These are phyloP conservation scores for Rosa rugosa DNA, from an alignment of 306 rosid genomes.

Conservation along the genomic window DNA sequence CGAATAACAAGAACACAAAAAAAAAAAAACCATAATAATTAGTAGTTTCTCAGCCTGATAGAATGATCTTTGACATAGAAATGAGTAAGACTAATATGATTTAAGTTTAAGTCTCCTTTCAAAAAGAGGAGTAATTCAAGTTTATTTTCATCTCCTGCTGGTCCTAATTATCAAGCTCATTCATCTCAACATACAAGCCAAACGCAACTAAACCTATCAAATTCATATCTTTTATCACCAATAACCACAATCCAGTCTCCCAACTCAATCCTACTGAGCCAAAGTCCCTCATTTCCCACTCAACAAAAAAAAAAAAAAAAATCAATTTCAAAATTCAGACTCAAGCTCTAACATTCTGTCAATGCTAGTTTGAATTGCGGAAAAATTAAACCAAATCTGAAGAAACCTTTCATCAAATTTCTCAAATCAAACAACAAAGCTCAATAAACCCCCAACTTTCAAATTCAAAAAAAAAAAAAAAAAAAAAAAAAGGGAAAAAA, in stretches of 20 bases:
- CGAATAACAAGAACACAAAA: constrained; percentile 14
- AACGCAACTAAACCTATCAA: not conserved
- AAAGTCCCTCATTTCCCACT: no score
- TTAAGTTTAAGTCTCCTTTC: not conserved
- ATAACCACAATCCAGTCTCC: not conserved
- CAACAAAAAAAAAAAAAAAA: no score
- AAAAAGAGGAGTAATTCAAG: no score
- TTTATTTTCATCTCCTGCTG: not conserved
- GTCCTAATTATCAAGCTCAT: not conserved
- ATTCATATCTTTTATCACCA: not conserved
- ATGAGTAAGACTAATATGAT: not conserved
- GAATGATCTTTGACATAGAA: not conserved
- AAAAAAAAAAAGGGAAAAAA: not conserved
- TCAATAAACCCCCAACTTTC: not conserved
- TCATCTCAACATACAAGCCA: not conserved
- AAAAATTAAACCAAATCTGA: not conserved
- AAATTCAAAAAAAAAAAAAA: not conserved
- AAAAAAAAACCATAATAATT: constrained; percentile 4
- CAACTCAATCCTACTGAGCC: no score
- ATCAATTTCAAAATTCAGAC: not conserved
- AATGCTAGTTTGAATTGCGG: no score
- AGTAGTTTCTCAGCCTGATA: not conserved
- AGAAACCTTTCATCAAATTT: not conserved
- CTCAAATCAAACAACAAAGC: not conserved
- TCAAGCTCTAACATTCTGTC: not conserved